These are phyloP conservation scores for Alternaria alternata DNA, from an alignment of 2,329 filamentous ascomycete genomes.

Conservation along the genomic window DNA sequence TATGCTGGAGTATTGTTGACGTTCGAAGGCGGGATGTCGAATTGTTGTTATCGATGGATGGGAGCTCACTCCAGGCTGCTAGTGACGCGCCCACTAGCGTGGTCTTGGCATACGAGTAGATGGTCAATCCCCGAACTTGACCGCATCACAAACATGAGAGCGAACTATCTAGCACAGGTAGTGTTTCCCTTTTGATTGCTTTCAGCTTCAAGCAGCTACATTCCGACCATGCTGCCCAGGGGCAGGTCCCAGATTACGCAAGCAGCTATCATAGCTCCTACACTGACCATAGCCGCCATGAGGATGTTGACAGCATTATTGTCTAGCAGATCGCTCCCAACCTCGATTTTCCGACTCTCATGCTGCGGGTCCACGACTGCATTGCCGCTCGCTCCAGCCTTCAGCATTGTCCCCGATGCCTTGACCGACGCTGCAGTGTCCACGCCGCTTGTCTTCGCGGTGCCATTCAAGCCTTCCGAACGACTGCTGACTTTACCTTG, in stretches of 20 bases:
- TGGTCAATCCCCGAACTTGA: neutral
- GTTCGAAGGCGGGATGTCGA: constrained; percentile 15
- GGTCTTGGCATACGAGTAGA: constrained; percentile 31
- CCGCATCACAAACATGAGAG: neutral
- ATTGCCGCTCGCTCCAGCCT: constrained; percentile 32
- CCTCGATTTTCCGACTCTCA: constrained; percentile 65
- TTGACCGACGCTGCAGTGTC: constrained; percentile 26
- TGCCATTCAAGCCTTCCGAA: constrained; percentile 47
- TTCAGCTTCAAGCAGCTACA: constrained; percentile 11
- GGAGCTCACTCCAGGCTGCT: constrained; percentile 23
- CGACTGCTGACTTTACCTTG: constrained; percentile 55
- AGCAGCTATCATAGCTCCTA: constrained; percentile 72
- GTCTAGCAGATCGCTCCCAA: constrained; percentile 76
- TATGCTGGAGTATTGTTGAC: neutral
- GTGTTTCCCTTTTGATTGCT: neutral
- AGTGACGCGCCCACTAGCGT: constrained; percentile 45
- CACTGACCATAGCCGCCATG: constrained; percentile 85
- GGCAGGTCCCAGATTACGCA: constrained; percentile 45
- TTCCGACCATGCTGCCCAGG: constrained; percentile 32
- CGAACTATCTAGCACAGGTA: neutral
- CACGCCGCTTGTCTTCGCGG: constrained; percentile 46
- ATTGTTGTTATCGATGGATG: constrained; percentile 13
- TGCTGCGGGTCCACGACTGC: constrained; percentile 47
- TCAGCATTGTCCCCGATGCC: constrained; percentile 46
- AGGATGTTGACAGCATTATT: constrained; percentile 96